These are phyloP conservation scores for Nakaseomyces nivariensis DNA, from an alignment of 1,139 yeast species.

Conservation along the genomic window DNA sequence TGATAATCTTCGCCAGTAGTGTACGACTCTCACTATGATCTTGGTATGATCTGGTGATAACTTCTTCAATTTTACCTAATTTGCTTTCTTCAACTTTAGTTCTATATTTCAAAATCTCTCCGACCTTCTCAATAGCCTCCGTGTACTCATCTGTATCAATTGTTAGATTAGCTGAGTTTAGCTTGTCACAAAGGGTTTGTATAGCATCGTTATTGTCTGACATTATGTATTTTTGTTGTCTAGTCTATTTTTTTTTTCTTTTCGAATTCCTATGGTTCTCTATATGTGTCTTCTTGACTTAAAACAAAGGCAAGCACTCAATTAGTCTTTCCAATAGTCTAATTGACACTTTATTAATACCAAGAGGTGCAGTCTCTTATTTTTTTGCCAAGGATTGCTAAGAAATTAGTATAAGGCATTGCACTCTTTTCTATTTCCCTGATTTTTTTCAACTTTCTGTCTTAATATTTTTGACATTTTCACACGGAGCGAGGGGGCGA, in stretches of 20 bases:
- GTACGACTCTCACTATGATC: slow-evolving; percentile 21
- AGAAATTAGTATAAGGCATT: too few relatives aligned
- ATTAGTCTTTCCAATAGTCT: too few relatives aligned
- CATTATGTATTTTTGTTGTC: not conserved
- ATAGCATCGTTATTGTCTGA: not conserved
- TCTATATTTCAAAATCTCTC: not conserved
- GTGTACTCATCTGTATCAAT: slow-evolving; percentile 4
- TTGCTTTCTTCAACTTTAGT: not conserved
- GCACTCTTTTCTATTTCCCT: too few relatives aligned
- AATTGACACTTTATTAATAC: too few relatives aligned
- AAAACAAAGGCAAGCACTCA: too few relatives aligned
- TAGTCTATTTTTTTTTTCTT: not conserved
- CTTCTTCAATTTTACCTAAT: slow-evolving; percentile 12
- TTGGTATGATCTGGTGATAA: slow-evolving; percentile 21
- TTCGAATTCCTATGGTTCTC: not conserved
- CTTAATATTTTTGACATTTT: too few relatives aligned
- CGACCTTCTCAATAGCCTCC: slow-evolving; percentile 6
- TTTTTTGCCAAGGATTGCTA: too few relatives aligned
- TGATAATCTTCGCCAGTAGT: slow-evolving; percentile 11
- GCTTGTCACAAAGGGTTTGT: not conserved
- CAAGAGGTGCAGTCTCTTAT: too few relatives aligned
- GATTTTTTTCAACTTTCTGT: too few relatives aligned
- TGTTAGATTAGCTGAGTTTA: slow-evolving; percentile 2
- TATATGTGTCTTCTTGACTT: too few relatives aligned
- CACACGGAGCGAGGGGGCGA: too few relatives aligned